Conservation (phyloP, 805 yeast species). For the Clavispora phyllophila region DNA sequence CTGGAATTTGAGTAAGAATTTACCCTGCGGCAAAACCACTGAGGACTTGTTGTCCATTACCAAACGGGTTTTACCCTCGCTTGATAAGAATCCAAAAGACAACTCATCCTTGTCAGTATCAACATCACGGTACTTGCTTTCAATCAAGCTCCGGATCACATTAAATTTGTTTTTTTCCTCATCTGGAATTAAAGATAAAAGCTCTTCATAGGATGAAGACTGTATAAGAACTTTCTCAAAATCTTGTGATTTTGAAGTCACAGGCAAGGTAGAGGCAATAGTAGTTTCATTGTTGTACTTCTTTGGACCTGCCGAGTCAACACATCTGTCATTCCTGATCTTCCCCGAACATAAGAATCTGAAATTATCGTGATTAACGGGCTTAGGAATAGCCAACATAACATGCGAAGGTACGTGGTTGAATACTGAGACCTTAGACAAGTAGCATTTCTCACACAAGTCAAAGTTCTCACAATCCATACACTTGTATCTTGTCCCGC, state of each 20-base stretch:
- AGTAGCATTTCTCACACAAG: slow-evolving; percentile 11
- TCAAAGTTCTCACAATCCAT: slow-evolving; percentile 13
- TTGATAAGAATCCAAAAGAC: background rate
- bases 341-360: background rate
- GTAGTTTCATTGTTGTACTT: background rate
- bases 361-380: background rate
- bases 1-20: background rate
- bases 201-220: background rate
- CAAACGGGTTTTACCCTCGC: background rate
- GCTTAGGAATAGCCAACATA: slow-evolving; percentile 9
- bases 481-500: slow-evolving; percentile 14
- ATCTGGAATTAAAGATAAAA: background rate
- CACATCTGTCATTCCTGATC: background rate
- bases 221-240: background rate
- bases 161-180: background rate
- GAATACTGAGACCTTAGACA: background rate
- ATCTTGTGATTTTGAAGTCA: too few relatives aligned
- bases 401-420: slow-evolving; percentile 10
- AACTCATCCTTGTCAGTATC: background rate
- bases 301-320: background rate
- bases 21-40: background rate
- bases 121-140: background rate
- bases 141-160: background rate
- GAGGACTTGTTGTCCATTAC: background rate
- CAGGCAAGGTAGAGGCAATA: too few relatives aligned